These are phyloP conservation scores for Leishmania tropica DNA, from an alignment of 208 protist genomes.

Conservation along the genomic window DNA sequence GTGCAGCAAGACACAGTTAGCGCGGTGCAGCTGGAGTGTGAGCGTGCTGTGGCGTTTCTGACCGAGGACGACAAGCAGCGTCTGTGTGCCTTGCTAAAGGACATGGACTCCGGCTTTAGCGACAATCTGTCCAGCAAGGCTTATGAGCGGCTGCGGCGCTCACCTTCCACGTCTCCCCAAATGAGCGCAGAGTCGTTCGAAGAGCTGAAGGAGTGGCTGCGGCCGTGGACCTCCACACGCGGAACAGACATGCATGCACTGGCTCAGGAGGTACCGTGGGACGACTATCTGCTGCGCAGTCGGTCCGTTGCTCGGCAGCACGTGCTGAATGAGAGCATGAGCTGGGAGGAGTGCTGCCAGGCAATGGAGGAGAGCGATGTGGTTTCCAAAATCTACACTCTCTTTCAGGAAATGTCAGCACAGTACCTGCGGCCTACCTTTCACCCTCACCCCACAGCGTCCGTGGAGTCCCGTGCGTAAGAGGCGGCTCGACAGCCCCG, in stretches of 20 bases:
- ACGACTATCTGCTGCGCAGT: conserved; percentile 73
- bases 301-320: conserved; percentile 24
- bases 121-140: conserved; percentile 50
- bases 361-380: conserved; percentile 40
- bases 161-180: conserved; percentile 23
- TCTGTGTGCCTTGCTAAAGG: conserved; percentile 37
- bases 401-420: conserved; percentile 34
- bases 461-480: too few relatives aligned
- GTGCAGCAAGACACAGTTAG: conserved; percentile 53
- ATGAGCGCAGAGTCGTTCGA: conserved; percentile 28
- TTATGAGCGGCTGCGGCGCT: conserved; percentile 25
- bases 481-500: background rate
- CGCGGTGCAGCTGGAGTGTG: conserved; percentile 71
- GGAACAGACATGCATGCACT: conserved; percentile 26
- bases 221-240: conserved; percentile 41
- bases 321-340: conserved; percentile 32
- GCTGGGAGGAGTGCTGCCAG: conserved; percentile 39
- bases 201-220: conserved; percentile 58
- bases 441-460: too few relatives aligned
- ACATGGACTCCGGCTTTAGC: conserved; percentile 34
- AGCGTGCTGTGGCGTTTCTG: conserved; percentile 73
- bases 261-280: conserved; percentile 75
- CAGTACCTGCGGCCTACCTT: conserved; percentile 26
- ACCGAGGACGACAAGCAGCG: conserved; percentile 43
- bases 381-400: conserved; percentile 40